Evolutionary conservation across 1,139 yeast genomes (phyloP), one percentile per base, ranked within the genome.

Genomic region (Trichomonascaceae sp.): DNA sequence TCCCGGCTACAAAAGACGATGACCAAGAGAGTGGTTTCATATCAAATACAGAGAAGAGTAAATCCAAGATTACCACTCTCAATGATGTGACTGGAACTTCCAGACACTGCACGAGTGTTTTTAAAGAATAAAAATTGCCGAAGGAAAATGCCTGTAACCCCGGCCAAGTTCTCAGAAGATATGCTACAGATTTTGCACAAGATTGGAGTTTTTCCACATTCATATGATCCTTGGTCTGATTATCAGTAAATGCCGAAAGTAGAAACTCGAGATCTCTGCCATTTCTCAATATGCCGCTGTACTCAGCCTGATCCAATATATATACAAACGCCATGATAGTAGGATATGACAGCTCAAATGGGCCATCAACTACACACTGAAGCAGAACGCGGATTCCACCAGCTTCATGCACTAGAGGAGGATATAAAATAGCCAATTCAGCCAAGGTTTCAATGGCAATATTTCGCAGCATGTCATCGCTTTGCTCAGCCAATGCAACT

Each of bases 131-230:
- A 61, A 82, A 85, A 56, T 81, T 70, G 60, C 84, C 75, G 54
- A 80, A 75, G 0, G 88, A 78, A 61, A 85, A 80, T 8, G 86
- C 80, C 60, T 86, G 77, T 12, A 90, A 66, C 0, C 99, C 99
- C 18, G 87, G 78, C 82, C 95, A 86, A 49, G 83, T 79, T 58
- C 87, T 85, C 51, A 93, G 70, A 30, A 88, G 70, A 2, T 79
- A 68, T 0, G 87, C 73, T 2, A 91, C 69, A 12, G 88, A 74
- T 49, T 80, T 76, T 0, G 93, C 81, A n/a, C 83, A 73, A 58
- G 78, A 79, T 56, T 84, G 85, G 36, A 88, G 70, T 60, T 76
- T 80, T 32, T 83, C 87, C 2, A 73, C 69, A 55, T 75, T 77
- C 27, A 74, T 69, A 56, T 77, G 78, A 20, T 74, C 75, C 57